Percentiles rank a stretch among this genome's conserved stretches.
These are phyloP conservation scores for Fusarium praegraminearum DNA, from an alignment of 2,329 filamentous ascomycete species.

Conservation along the genomic window DNA sequence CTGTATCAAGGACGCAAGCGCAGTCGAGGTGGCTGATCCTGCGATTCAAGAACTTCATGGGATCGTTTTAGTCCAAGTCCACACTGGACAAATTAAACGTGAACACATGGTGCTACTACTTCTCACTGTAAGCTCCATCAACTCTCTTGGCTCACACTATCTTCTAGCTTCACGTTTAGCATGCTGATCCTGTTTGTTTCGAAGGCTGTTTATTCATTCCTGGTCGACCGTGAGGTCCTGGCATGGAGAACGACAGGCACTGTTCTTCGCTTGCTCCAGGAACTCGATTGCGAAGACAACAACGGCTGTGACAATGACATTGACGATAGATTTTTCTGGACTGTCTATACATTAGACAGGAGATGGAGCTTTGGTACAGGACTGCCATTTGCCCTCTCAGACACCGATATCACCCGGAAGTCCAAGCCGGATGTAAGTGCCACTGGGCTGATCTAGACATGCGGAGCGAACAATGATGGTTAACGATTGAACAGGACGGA, in stretches of 20 bases:
- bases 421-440: background rate
- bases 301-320: background rate
- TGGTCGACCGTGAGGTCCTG: background rate
- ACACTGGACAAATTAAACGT: background rate
- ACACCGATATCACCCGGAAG: background rate
- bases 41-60: background rate
- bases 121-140: background rate
- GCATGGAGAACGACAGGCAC: background rate
- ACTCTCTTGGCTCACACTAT: background rate
- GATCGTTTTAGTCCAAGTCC: background rate
- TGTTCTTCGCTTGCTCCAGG: background rate
- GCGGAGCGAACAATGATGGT: background rate
- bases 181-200: background rate
- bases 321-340: background rate
- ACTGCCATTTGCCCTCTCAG: background rate
- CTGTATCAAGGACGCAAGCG: background rate
- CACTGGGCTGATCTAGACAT: background rate
- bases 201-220: background rate
- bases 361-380: background rate
- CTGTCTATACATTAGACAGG: background rate
- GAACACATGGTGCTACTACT: background rate
- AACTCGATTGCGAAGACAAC: background rate
- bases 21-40: background rate
- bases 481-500: background rate
- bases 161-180: accelerated